A percentile compares a stretch with the other conserved stretches of the same genome.
Conservation (phyloP, 768 basidiomycete species). For the Mycena sanguinolenta region DNA sequence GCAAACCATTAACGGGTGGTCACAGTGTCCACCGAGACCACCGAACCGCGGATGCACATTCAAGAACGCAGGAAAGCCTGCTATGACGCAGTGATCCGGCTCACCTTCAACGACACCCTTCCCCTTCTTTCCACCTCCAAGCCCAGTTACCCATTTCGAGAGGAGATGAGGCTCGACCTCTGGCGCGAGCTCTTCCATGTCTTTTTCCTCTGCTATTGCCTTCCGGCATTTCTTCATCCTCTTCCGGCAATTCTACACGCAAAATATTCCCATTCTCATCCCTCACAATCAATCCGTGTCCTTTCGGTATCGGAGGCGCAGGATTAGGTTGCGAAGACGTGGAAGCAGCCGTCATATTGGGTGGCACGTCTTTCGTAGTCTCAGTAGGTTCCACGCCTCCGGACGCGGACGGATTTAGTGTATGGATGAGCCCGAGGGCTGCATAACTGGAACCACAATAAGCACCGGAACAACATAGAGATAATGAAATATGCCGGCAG, state of each 20-base stretch:
- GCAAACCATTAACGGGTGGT: constrained; percentile 7
- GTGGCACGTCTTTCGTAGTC: constrained; percentile 32
- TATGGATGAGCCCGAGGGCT: constrained; percentile 78
- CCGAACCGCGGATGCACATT: constrained; percentile 30
- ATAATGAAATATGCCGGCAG: constrained; percentile 26
- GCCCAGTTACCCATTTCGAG: constrained; percentile 54
- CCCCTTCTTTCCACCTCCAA: constrained; percentile 46
- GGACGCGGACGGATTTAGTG: constrained; percentile 74
- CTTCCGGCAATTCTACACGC: constrained; percentile 74
- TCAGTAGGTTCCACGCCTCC: constrained; percentile 74
- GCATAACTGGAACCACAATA: constrained; percentile 68
- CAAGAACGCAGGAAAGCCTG: constrained; percentile 30
- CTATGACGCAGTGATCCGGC: constrained; percentile 38
- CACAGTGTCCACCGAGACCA: constrained; percentile 43
- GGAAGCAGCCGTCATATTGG: constrained; percentile 31
- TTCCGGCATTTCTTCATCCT: constrained; percentile 56
- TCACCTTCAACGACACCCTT: constrained; percentile 38
- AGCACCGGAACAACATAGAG: constrained; percentile 20
- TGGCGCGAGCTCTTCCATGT: constrained; percentile 59
- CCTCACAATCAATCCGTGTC: constrained; percentile 85
- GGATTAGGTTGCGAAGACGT: constrained; percentile 32
- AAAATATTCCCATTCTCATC: constrained; percentile 84
- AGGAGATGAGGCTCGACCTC: constrained; percentile 49
- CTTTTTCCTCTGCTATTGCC: constrained; percentile 43
- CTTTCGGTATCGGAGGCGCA: constrained; percentile 61